These are phyloP conservation scores for Pyrenopolyporus hunteri DNA, from an alignment of 495 filamentous ascomycete species.

Conservation along the genomic window DNA sequence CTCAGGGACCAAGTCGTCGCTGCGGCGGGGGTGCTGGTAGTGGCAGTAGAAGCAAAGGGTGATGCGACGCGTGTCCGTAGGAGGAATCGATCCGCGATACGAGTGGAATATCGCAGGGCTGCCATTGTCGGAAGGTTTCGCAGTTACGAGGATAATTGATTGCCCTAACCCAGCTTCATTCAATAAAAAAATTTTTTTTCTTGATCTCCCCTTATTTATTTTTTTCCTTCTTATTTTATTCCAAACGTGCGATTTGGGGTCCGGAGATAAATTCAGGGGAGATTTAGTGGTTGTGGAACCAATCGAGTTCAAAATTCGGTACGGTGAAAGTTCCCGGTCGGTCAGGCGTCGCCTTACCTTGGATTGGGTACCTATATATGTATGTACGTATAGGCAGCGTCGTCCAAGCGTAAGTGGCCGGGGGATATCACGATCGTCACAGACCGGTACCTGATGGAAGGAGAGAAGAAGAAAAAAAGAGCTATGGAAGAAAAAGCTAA, in stretches of 20 bases:
- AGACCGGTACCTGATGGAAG: no score
- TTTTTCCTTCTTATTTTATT: slow-evolving; percentile 6
- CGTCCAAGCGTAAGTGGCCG: slow-evolving; percentile 18
- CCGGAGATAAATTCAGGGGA: slow-evolving; percentile 34
- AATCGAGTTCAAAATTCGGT: slow-evolving; percentile 26
- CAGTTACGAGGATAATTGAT: no score
- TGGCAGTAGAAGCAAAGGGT: not conserved
- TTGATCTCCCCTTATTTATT: no score
- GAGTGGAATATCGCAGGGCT: slow-evolving; percentile 15
- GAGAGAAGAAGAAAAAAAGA: no score
- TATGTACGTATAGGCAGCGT: no score
- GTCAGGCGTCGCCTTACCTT: slow-evolving; percentile 12
- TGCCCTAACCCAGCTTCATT: no score
- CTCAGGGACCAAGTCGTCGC: slow-evolving; percentile 4
- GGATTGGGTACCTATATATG: slow-evolving; percentile 1
- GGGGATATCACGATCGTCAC: slow-evolving; percentile 37
- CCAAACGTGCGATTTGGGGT: slow-evolving; percentile 11
- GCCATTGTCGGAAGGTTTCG: slow-evolving; percentile 18
- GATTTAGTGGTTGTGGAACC: slow-evolving; percentile 16
- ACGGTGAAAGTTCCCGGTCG: slow-evolving; percentile 27
- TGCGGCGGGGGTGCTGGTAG: not conserved
- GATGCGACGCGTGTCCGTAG: slow-evolving; percentile 17
- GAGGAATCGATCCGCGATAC: slow-evolving; percentile 14
- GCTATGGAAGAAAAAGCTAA: not conserved
- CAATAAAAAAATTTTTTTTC: no score